phyloP scores from a whole-genome alignment of 306 rosid genomes.

The Ormosia semicastrata region DNA sequence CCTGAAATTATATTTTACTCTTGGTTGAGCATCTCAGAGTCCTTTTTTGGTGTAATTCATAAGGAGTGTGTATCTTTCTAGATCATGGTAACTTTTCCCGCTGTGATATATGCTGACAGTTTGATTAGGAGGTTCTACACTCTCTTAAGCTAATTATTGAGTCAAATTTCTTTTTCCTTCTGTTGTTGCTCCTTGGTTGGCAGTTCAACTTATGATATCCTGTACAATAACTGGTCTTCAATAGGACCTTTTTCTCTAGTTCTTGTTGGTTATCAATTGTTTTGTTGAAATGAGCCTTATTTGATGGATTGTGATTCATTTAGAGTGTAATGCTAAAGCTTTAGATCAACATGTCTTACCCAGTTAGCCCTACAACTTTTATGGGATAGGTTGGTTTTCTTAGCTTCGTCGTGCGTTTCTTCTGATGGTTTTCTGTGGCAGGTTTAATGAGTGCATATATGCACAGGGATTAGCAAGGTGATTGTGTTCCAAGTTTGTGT shows the following conservation, averaged over 20 bases:
- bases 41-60: neutral
- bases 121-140: neutral
- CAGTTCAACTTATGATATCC: neutral
- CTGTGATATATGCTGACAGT: neutral
- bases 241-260: neutral
- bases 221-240: neutral
- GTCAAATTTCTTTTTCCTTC: neutral
- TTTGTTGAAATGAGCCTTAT: neutral
- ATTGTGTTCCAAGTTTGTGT: neutral
- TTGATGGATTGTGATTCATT: neutral
- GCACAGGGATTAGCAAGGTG: neutral
- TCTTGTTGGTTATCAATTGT: neutral
- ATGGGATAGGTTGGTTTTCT: neutral
- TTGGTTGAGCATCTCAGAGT: neutral
- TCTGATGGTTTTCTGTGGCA: neutral
- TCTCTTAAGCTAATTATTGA: neutral
- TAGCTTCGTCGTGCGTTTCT: too few species aligned
- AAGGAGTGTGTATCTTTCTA: neutral
- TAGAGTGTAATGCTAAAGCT: neutral
- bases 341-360: neutral
- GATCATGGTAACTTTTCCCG: neutral
- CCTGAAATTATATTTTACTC: neutral
- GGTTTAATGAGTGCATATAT: neutral
- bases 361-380: neutral
- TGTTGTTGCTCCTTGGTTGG: neutral